A percentile compares a stretch with the other conserved stretches of the same genome.
phyloP scores from a whole-genome alignment of 2,329 filamentous ascomycete species.

The Ophiostoma angusticollis region DNA sequence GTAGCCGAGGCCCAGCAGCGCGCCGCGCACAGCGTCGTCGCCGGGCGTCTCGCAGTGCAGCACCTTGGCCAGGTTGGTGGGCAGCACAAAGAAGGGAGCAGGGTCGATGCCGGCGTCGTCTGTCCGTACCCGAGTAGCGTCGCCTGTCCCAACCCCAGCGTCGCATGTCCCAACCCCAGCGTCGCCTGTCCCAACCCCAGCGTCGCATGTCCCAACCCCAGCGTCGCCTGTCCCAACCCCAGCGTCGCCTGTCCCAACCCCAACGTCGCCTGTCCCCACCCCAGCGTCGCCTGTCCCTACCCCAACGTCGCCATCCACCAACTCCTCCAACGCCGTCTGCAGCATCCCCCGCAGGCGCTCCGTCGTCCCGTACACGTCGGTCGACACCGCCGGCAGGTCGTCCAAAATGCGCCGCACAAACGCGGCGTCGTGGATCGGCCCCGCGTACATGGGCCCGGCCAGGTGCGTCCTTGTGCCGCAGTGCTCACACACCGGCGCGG shows the following conservation, averaged over 20 bases:
- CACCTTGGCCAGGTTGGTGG: constrained; percentile 59
- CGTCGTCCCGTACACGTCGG: constrained; percentile 63
- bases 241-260: too few relatives aligned
- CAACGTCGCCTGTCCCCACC: constrained; percentile 63
- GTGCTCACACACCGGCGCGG: constrained; percentile 59
- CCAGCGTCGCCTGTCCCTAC: constrained; percentile 4
- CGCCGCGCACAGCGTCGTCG: constrained; percentile 69
- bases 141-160: constrained; percentile 26
- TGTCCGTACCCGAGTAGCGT: too few relatives aligned
- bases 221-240: constrained; percentile 80
- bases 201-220: constrained; percentile 41
- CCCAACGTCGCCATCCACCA: constrained; percentile 19
- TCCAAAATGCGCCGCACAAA: constrained; percentile 73
- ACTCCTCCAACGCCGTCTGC: constrained; percentile 72
- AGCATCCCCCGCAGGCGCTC: constrained; percentile 84
- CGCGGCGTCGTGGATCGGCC: constrained; percentile 68
- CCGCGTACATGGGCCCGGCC: constrained; percentile 89
- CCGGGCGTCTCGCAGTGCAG: constrained; percentile 69
- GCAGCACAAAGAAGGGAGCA: constrained; percentile 77
- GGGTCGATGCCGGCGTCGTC: constrained; percentile 46
- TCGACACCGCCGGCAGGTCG: constrained; percentile 53
- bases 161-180: constrained; percentile 61
- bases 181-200: constrained; percentile 4
- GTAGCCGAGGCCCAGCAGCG: constrained; percentile 70
- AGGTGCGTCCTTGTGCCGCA: constrained; percentile 81